These are phyloP conservation scores for Salix brachista DNA, from an alignment of 345 rosid genomes.

Conservation along the genomic window DNA sequence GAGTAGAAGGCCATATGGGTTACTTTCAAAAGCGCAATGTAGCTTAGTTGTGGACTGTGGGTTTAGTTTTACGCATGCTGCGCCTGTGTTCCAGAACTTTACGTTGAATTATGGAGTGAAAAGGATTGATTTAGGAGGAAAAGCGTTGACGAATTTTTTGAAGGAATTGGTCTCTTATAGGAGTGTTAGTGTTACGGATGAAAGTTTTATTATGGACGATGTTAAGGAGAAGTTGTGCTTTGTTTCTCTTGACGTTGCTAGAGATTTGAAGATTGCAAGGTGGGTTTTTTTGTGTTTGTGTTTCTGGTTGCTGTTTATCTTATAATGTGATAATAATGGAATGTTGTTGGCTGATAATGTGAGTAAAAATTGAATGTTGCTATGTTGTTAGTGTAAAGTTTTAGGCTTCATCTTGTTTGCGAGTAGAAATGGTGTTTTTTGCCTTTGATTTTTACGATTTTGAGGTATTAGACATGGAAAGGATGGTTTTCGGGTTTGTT, in stretches of 20 bases:
- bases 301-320: not conserved
- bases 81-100: slow-evolving; percentile 72
- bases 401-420: too few species aligned
- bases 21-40: slow-evolving; percentile 60
- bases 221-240: slow-evolving; percentile 92
- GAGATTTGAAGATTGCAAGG: slow-evolving; percentile 67
- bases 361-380: too few species aligned
- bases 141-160: slow-evolving; percentile 85
- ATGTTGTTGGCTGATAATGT: too few species aligned
- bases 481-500: too few species aligned
- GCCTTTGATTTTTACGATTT: too few species aligned
- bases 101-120: slow-evolving; percentile 65
- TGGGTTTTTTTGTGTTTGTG: not conserved
- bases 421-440: too few species aligned
- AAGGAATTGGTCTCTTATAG: slow-evolving; percentile 86
- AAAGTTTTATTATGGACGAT: slow-evolving; percentile 80
- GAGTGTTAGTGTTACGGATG: slow-evolving; percentile 74
- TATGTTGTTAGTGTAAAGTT: too few species aligned
- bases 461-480: too few species aligned
- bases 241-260: slow-evolving; percentile 71
- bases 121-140: slow-evolving; percentile 87
- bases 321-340: too few species aligned
- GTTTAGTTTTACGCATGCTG: slow-evolving; percentile 81
- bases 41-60: slow-evolving; percentile 90
- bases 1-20: slow-evolving; percentile 50